These are phyloP conservation scores for Rhytidhysteron rufulum DNA, from an alignment of 2,329 filamentous ascomycete genomes.

Conservation along the genomic window DNA sequence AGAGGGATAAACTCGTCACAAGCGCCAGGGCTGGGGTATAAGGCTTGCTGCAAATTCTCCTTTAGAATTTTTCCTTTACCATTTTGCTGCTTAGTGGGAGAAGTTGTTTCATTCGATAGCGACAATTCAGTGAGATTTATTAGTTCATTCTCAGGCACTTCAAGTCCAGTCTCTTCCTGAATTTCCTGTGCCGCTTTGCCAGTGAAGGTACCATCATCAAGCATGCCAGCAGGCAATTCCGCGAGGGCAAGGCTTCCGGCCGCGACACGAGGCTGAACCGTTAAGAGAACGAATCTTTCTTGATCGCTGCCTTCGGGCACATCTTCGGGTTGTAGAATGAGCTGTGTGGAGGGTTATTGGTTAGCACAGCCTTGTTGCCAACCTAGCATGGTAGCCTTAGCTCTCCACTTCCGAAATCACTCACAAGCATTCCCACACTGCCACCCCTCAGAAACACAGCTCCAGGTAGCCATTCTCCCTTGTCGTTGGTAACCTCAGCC, in stretches of 20 bases:
- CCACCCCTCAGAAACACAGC: constrained; percentile 57
- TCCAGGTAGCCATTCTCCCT: constrained; percentile 51
- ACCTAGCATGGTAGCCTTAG: background rate
- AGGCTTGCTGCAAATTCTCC: constrained; percentile 44
- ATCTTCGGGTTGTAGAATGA: constrained; percentile 54
- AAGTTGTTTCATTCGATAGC: constrained; percentile 17
- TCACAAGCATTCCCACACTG: constrained; percentile 55
- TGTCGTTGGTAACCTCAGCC: constrained; percentile 50
- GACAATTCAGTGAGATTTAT: constrained; percentile 54
- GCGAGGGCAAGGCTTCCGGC: constrained; percentile 52
- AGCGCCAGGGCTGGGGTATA: constrained; percentile 54
- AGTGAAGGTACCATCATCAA: constrained; percentile 54
- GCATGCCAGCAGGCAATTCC: constrained; percentile 59
- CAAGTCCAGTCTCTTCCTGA: constrained; percentile 54
- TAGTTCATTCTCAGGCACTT: constrained; percentile 47
- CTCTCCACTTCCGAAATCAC: constrained; percentile 8
- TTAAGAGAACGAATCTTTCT: constrained; percentile 51
- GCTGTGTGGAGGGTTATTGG: constrained; percentile 31
- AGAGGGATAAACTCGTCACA: constrained; percentile 58
- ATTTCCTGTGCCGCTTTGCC: constrained; percentile 57
- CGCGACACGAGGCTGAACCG: constrained; percentile 55
- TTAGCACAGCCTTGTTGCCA: background rate
- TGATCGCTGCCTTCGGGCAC: constrained; percentile 36
- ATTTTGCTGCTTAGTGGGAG: constrained; percentile 4
- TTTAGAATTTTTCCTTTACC: constrained; percentile 15